Conservation (phyloP, 352 stramenopile species). For the Phytophthora ohioensis region DNA sequence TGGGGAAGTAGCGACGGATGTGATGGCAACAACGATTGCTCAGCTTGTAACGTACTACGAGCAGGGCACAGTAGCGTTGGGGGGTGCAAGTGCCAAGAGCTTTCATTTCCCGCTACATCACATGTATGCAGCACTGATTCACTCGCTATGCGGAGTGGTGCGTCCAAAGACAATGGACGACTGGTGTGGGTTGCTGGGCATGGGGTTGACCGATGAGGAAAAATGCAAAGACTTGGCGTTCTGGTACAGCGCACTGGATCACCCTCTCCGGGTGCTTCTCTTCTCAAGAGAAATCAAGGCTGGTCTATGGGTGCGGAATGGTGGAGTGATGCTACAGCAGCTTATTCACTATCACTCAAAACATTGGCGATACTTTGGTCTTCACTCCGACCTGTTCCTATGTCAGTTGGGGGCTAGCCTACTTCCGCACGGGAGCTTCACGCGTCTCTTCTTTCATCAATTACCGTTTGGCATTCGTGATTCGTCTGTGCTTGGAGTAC, state of each 20-base stretch:
- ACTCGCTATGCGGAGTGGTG: constrained; percentile 57
- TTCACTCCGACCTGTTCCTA: constrained; percentile 79
- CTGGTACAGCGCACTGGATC: constrained; percentile 52
- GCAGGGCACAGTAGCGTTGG: constrained; percentile 27
- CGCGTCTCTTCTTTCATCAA: constrained; percentile 66
- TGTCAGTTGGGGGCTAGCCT: constrained; percentile 64
- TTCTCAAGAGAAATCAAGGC: constrained; percentile 80
- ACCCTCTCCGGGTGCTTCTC: constrained; percentile 66
- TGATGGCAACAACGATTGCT: constrained; percentile 4
- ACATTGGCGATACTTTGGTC: constrained; percentile 81
- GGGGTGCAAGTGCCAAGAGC: constrained; percentile 59
- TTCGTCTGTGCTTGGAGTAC: constrained; percentile 37
- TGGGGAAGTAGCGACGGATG: constrained; percentile 28
- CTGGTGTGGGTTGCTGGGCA: constrained; percentile 59
- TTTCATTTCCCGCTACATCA: constrained; percentile 84
- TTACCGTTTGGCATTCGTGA: constrained; percentile 45
- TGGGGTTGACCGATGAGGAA: constrained; percentile 23
- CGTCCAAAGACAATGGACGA: constrained; percentile 46
- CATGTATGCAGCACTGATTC: constrained; percentile 71
- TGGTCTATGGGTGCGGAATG: constrained; percentile 82
- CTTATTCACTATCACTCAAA: constrained; percentile 85
- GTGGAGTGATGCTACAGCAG: constrained; percentile 84
- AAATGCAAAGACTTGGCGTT: constrained; percentile 50
- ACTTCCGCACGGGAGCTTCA: constrained; percentile 62
- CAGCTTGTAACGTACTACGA: constrained; percentile 55